Conservation (phyloP, 179 eudicot genomes). For the Amaranthus tricolor region DNA sequence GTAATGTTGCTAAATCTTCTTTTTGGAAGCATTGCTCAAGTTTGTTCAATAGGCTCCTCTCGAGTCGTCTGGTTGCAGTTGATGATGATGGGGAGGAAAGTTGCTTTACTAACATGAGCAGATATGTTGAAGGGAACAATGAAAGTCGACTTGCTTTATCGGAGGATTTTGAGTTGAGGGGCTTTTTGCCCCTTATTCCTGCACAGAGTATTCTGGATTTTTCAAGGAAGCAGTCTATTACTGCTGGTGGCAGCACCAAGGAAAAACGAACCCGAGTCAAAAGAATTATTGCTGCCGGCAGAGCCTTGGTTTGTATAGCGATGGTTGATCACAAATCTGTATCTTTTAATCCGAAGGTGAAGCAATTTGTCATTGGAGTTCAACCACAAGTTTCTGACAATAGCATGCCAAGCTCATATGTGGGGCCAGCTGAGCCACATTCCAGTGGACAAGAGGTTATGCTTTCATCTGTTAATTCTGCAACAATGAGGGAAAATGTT, state of each 20-base stretch:
- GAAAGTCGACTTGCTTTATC: conserved; percentile 65
- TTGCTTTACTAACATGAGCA: conserved; percentile 75
- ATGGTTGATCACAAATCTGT: conserved; percentile 58
- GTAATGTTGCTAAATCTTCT: conserved; percentile 49
- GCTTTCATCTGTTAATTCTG: conserved; percentile 22
- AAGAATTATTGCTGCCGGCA: conserved; percentile 87
- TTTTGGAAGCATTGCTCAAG: conserved; percentile 72
- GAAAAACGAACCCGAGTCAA: conserved; percentile 69
- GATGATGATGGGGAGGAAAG: conserved; percentile 65
- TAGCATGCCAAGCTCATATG: conserved; percentile 22
- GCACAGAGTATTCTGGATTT: conserved; percentile 82
- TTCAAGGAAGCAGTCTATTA: conserved; percentile 63
- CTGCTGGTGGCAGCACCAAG: conserved; percentile 56
- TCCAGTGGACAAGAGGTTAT: conserved; percentile 25
- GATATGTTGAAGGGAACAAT: conserved; percentile 70
- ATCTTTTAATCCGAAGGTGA: conserved; percentile 56
- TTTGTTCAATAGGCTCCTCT: conserved; percentile 69
- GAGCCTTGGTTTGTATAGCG: conserved; percentile 62
- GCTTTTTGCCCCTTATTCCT: conserved; percentile 82
- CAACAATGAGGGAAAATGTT: conserved; percentile 25
- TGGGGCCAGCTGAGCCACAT: conserved; percentile 27
- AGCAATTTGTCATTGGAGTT: conserved; percentile 60
- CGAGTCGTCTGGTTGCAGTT: conserved; percentile 33
- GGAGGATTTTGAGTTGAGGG: conserved; percentile 92
- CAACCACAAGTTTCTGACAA: conserved; percentile 50